phyloP scores from a whole-genome alignment of 202 grass and related monocot species.

The Zizania palustris region DNA sequence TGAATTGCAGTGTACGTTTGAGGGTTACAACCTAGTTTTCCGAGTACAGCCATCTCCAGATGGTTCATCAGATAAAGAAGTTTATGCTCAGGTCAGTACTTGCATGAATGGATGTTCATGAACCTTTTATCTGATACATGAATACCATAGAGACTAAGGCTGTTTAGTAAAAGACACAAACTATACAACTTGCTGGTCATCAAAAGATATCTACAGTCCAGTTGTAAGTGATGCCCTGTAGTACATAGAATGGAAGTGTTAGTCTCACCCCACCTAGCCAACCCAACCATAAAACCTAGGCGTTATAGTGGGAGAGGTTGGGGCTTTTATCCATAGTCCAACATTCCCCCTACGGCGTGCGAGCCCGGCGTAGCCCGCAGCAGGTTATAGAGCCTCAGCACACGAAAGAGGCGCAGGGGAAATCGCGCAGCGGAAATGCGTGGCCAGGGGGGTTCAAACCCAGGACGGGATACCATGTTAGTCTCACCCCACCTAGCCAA shows the following conservation, averaged over 20 bases:
- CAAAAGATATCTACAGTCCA: background rate
- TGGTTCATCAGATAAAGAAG: conserved; percentile 58
- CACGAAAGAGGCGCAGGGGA: too few relatives aligned
- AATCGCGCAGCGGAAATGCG: too few relatives aligned
- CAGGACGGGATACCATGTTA: too few relatives aligned
- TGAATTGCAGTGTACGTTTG: conserved; percentile 58
- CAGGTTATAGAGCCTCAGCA: too few relatives aligned
- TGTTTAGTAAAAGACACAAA: conserved; percentile 4
- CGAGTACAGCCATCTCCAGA: conserved; percentile 48
- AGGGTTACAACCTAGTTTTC: conserved; percentile 74
- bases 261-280: too few relatives aligned
- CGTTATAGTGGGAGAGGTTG: too few relatives aligned
- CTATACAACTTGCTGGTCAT: background rate
- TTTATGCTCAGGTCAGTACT: conserved; percentile 64
- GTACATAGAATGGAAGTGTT: background rate
- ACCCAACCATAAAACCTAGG: too few relatives aligned
- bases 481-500: too few relatives aligned
- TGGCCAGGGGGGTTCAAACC: too few relatives aligned
- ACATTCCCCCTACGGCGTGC: too few relatives aligned
- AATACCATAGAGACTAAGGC: background rate
- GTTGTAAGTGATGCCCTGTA: conserved; percentile 7
- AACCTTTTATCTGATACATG: conserved; percentile 27
- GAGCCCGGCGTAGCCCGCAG: too few relatives aligned
- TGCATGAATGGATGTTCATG: conserved; percentile 27
- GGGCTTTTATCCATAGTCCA: too few relatives aligned